A percentile compares a stretch with the other conserved stretches of the same genome.
These are phyloP conservation scores for Aspergillus pseudoglaucus DNA, from an alignment of 2,329 filamentous ascomycete genomes.

Conservation along the genomic window DNA sequence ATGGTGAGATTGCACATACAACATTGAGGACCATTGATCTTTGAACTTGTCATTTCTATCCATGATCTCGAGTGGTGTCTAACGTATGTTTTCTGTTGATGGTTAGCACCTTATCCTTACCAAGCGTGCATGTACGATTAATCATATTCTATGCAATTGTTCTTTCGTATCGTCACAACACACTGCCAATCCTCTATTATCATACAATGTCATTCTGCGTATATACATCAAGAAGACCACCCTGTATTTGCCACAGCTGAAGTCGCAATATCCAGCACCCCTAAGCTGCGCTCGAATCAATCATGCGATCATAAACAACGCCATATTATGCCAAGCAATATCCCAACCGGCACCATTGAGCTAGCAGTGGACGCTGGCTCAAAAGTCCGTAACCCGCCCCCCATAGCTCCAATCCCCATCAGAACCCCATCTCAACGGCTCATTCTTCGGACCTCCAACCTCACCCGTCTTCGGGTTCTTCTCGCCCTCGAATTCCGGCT, in stretches of 20 bases:
- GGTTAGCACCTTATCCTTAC: no score
- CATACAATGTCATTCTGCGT: no score
- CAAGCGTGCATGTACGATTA: no score
- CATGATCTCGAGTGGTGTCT: not conserved
- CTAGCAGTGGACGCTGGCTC: conserved; percentile 10
- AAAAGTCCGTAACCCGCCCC: conserved; percentile 89
- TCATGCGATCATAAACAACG: conserved; percentile 10
- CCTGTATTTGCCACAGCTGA: no score
- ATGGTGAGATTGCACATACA: conserved; percentile 2
- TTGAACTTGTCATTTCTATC: no score
- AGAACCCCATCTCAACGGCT: conserved; percentile 81
- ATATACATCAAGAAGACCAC: no score
- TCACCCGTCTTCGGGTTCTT: conserved; percentile 90
- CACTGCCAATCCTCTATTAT: no score
- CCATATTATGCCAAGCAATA: conserved; percentile 13
- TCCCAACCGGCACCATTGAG: not conserved
- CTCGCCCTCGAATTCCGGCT: conserved; percentile 89
- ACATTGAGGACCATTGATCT: not conserved
- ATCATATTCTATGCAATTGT: no score
- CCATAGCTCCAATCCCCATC: conserved; percentile 86
- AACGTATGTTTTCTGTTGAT: no score
- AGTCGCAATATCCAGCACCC: no score
- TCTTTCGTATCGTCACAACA: no score
- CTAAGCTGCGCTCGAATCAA: not conserved
- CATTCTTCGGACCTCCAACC: conserved; percentile 94